Evolutionary conservation across 495 filamentous ascomycete species (phyloP), one percentile per base, ranked within the genome.

Genomic region (Aeminium ludgeri): DNA sequence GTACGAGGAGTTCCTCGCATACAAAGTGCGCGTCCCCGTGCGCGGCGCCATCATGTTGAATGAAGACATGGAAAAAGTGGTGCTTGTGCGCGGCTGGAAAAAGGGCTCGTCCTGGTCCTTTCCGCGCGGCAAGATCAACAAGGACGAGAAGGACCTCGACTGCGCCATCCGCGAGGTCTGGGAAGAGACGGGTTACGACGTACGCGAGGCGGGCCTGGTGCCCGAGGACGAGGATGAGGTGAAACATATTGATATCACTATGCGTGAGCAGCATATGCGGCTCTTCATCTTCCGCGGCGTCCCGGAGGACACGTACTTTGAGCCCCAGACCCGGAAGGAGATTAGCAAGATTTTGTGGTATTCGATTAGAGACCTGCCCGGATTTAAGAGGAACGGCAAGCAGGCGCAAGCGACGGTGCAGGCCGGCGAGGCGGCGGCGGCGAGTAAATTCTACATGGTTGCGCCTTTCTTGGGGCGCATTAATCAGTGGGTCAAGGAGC

Each of bases 291-390:
- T 95, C 55, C 74, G 84, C 17, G 77, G 82, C 36, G 73, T 96
- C 13, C 79, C 83, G 11, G 78, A 79, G 61, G 77, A 94, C 52
- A 84, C 83, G 2, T 51, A 75, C 38, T 97, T 97, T 55, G 76
- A 84, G 50, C 83, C 91, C 10, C 76, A 76, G 36, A 96, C 89
- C 3, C 68, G 89, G 36, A 96, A 96, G 58, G 91, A 97, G 60
- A 97, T 97, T 58, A 91, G 87, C 55, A 86, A 80, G 59, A 89
- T 97, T 43, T 64, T 78, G 51, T 97, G 89, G 89, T 92, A 86
- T 59, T 80, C 72, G 43, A 62, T 97, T 11, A 79, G 81, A 0
- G 86, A 93, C 25, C 67, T 97, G 11, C 89, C 89, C 0, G 81
- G 83, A 0, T 74, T 79, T 47, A 79, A 78, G 44, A 83, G 78